These are phyloP conservation scores for Thielaviopsis musarum DNA, from an alignment of 2,329 filamentous ascomycete genomes.

Conservation along the genomic window DNA sequence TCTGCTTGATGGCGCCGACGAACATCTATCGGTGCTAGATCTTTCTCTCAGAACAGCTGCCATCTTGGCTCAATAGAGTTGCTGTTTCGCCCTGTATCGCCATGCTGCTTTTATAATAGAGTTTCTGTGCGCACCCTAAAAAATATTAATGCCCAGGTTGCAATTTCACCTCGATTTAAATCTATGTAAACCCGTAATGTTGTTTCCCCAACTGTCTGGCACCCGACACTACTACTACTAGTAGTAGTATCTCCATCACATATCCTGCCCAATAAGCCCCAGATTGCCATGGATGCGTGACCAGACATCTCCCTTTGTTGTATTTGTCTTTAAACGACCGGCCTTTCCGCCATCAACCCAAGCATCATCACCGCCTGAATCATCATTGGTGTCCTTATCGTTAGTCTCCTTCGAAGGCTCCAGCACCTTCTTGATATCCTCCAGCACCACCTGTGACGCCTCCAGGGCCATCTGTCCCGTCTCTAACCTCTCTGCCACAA, in stretches of 20 bases:
- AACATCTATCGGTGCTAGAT: conserved; percentile 83
- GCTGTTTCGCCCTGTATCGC: too few species aligned
- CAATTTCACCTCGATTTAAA: background rate
- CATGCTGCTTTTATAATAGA: too few species aligned
- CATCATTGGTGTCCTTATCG: conserved; percentile 14
- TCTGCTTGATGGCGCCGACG: conserved; percentile 83
- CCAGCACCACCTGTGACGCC: conserved; percentile 30
- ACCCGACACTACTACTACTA: background rate
- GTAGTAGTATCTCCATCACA: background rate
- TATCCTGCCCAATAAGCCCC: conserved; percentile 29
- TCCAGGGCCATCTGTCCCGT: conserved; percentile 39
- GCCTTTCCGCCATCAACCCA: background rate
- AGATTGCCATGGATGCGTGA: conserved; percentile 34
- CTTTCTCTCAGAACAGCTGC: conserved; percentile 64
- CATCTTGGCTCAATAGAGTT: conserved; percentile 35
- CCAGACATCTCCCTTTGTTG: conserved; percentile 28
- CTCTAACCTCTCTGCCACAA: conserved; percentile 42
- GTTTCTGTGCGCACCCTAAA: too few species aligned
- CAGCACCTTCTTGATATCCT: conserved; percentile 32
- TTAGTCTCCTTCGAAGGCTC: conserved; percentile 19
- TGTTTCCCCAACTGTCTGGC: background rate
- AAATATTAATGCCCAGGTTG: background rate
- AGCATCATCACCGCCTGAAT: background rate
- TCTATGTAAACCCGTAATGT: background rate
- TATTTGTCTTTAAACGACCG: background rate